A percentile compares a stretch with the other conserved stretches of the same genome.
phyloP scores from a whole-genome alignment of 164 flowering plant genomes.

The Protea cynaroides region DNA sequence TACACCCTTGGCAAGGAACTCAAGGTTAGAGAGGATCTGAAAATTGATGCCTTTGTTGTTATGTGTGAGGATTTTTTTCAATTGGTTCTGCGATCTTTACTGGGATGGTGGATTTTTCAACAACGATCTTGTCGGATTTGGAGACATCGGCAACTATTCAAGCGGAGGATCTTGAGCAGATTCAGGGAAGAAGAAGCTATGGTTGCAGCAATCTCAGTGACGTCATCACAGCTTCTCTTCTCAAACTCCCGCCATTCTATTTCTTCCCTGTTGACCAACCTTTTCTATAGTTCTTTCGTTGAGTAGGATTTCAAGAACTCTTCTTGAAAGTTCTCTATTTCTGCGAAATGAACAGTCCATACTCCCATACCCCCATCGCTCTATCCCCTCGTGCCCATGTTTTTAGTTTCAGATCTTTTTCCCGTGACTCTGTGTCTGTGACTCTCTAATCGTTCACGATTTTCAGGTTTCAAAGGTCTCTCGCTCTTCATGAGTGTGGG shows the following conservation, averaged over 20 bases:
- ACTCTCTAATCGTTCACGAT: too few relatives aligned
- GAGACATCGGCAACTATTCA: conserved; percentile 27
- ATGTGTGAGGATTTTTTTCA: conserved; percentile 23
- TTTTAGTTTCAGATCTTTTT: too few relatives aligned
- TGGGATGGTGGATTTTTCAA: conserved; percentile 28
- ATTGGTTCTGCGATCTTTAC: conserved; percentile 27
- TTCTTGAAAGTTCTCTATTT: too few relatives aligned
- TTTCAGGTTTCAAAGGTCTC: too few relatives aligned
- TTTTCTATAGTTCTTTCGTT: too few relatives aligned
- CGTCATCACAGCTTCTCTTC: conserved; percentile 35
- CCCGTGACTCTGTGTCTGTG: too few relatives aligned
- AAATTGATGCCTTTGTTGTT: conserved; percentile 18
- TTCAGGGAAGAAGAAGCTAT: conserved; percentile 16
- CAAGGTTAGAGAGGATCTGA: conserved; percentile 22
- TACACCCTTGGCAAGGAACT: conserved; percentile 24
- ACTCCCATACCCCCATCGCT: too few relatives aligned
- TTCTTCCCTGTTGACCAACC: too few relatives aligned
- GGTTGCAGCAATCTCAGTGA: conserved; percentile 19
- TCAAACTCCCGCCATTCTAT: conserved; percentile 24
- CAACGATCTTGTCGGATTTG: conserved; percentile 26
- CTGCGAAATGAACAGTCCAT: too few relatives aligned
- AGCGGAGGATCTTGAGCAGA: conserved; percentile 11
- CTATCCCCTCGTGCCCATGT: too few relatives aligned
- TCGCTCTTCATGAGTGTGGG: too few relatives aligned
- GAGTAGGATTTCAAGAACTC: too few relatives aligned